phyloP scores from a whole-genome alignment of 352 stramenopile genomes.

The Globisporangium uncinulatum region DNA sequence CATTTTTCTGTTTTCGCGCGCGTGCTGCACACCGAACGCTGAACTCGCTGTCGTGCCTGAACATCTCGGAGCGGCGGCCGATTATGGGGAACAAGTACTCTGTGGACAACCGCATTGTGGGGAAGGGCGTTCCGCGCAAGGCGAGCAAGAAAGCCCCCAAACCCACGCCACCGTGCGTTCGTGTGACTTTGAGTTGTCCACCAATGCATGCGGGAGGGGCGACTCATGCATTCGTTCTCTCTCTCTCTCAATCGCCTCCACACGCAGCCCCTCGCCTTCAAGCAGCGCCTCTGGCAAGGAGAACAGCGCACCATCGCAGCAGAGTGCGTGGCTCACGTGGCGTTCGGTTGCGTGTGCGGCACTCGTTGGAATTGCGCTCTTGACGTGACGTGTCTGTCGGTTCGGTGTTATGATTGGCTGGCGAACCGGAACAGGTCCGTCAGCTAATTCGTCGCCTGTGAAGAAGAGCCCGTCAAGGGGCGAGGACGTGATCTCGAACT shows the following conservation, averaged over 20 bases:
- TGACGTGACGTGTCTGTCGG: not conserved
- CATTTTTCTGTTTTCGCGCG: no score
- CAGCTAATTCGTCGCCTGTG: not conserved
- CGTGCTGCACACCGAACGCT: no score
- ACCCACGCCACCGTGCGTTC: constrained; percentile 6
- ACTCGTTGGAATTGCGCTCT: not conserved
- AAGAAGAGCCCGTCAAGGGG: constrained; percentile 15
- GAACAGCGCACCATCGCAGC: constrained; percentile 4
- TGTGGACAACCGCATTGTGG: constrained; percentile 9
- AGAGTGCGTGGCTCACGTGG: not conserved
- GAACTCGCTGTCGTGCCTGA: no score
- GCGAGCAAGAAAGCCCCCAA: constrained; percentile 3
- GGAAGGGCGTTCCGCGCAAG: constrained; percentile 8
- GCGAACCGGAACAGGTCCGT: not conserved
- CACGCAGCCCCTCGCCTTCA: constrained; percentile 1
- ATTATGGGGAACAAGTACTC: constrained; percentile 14
- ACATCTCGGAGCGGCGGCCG: not conserved
- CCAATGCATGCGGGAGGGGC: not conserved
- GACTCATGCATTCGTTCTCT: not conserved
- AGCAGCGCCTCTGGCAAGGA: constrained; percentile 3
- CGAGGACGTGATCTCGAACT: constrained; percentile 74
- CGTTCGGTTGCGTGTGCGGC: not conserved
- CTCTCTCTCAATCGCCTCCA: not conserved
- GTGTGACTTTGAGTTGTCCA: not conserved
- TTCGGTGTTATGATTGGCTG: not conserved